Base-by-base conservation (phyloP, 2,329 filamentous ascomycete species). In the Gaeumannomyces sp. region DNA sequence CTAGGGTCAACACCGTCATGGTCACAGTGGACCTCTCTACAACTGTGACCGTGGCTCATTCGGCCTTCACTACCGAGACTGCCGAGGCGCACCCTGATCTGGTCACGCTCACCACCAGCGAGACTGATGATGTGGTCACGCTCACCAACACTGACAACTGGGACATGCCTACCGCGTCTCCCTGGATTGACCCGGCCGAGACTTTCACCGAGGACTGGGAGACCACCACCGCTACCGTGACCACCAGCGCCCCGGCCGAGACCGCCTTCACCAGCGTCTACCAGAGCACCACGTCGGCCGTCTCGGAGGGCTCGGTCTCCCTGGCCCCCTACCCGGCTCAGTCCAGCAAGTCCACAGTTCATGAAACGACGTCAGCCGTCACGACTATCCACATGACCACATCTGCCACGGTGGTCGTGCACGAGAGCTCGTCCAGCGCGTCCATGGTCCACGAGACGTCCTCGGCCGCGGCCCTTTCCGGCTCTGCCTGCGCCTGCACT, bases 401-500 rank as follows among this genome's bases (percentile, higher is more conserved):
- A 7, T 53, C 45, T 7, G n/a, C 45, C 45, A 53, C 45, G n/a
- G 22, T n/a, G 2, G 19, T 53, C 19, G 45, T 53, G 13, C 8
- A n/a, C n/a, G 45, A 53, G 45, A 53, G 19, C n/a, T 25, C 45
- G 38, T 50, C 38, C 16, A 50, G 38, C 38, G 4, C 38, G 14
- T 10, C 45, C 45, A 22, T 25, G 45, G 10, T 53, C 45, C 45
- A n/a, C 61, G 45, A 16, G 61, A 62, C 45, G 38, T 62, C 61
- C 11, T 45, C 45, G 27, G 45, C 50, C 13, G 61, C 27, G 4
- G 25, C 61, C 6, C 22, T 62, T 27, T 62, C 61, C 4, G 61
- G 38, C n/a, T 62, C 45, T 19, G 61, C 22, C 45, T 59, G 38
- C 25, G 28, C 3, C 56, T 50, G 62, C 57, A 38, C 27, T 11